Evolutionary conservation across 2,329 filamentous ascomycete species (phyloP), one percentile per base, ranked within the genome.

Genomic region (Exophiala viscosa): DNA sequence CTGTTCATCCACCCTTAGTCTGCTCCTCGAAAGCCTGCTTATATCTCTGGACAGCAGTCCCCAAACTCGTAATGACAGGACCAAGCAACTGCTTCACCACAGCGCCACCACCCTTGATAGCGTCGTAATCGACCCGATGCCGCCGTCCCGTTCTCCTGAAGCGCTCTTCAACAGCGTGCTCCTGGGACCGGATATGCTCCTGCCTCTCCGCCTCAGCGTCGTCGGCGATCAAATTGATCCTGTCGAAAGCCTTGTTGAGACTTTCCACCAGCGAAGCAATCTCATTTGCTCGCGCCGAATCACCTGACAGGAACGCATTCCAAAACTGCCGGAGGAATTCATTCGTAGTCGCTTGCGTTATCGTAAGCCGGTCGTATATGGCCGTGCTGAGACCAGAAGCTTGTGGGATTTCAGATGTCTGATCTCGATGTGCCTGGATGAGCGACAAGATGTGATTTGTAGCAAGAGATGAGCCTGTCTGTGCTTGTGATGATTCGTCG

Each of bases 271-370:
- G 79, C 57, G 88, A 90, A 5, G 85, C 83, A 11, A 96, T 78
- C 70, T 99, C 92, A 38, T 79, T 78, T 0, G 89, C 88, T 32
- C 89, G 85, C 54, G 89, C 85, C 1, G 88, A 74, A 65, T 96
- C 89, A 11, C 91, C 92, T 0, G 91, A 96, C 20, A 95, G 78
- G 65, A 95, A 99, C 0, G 91, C 84, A 32, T 83, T 81, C 92
- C 92, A 99, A 74, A 99, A 99, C 69, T 97, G 95, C 63, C 92
- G 88, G n/a, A 99, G 75, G 65, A 97, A 99, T 66, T 99, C 93
- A 34, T 88, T 86, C 0, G 90, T 95, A 0, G 93, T 99, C 48
- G 91, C 91, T 67, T 97, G 90, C 0, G 92, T 96, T 50, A 87
- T 77, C 10, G 75, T 77, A n/a, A 88, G 66, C 14, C 79, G 79